Conservation (phyloP, 257 asterid genomes). For the Striga asiatica region DNA sequence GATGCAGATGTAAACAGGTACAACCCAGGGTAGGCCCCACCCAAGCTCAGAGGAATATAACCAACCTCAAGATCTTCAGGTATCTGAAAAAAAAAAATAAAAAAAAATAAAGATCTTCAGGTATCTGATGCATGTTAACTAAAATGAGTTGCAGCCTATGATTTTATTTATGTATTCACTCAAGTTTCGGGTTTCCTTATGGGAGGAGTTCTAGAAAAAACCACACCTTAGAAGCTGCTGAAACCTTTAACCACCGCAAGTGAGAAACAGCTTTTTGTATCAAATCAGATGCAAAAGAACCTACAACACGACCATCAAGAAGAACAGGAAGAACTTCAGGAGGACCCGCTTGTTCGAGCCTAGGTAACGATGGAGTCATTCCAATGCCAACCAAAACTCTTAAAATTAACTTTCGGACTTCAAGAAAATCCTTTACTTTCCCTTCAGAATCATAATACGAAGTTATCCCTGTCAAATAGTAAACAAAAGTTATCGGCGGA, state of each 20-base stretch:
- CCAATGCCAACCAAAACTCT: slow-evolving; percentile 52
- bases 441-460: slow-evolving; percentile 72
- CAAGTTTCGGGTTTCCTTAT: not conserved
- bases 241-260: slow-evolving; percentile 68
- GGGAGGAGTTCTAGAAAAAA: slow-evolving; percentile 4
- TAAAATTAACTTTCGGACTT: slow-evolving; percentile 45
- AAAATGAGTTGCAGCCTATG: slow-evolving; percentile 9
- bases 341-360: slow-evolving; percentile 70
- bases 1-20: slow-evolving; percentile 77
- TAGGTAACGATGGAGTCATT: slow-evolving; percentile 73
- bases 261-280: slow-evolving; percentile 59
- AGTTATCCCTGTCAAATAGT: slow-evolving; percentile 58
- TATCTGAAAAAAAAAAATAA: too few species aligned
- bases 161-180: not conserved
- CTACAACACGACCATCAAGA: slow-evolving; percentile 88
- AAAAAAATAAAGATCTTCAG: slow-evolving; percentile 85
- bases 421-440: slow-evolving; percentile 55
- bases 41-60: slow-evolving; percentile 79
- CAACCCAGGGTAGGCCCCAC: slow-evolving; percentile 90
- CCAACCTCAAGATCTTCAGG: slow-evolving; percentile 98
- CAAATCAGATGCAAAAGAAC: slow-evolving; percentile 49
- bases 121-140: slow-evolving; percentile 44
- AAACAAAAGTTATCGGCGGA: not conserved
- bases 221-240: slow-evolving; percentile 54
- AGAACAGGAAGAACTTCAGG: slow-evolving; percentile 82